Conservation (phyloP, 805 yeast species). For the Ogataea saltuana region DNA sequence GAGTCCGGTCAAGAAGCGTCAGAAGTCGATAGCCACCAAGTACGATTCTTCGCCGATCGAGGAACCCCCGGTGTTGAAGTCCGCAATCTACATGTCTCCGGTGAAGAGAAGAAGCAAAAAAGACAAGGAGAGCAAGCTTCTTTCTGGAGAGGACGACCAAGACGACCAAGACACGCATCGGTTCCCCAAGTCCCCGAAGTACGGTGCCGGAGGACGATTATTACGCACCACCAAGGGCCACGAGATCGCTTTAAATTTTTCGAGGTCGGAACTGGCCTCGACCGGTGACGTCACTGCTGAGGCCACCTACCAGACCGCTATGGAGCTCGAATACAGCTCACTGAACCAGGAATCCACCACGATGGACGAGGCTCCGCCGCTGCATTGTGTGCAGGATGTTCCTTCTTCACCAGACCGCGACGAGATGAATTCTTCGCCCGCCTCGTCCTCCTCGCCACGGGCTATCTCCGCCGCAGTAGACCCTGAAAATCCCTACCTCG, state of each 20-base stretch:
- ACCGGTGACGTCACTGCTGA: conserved; percentile 23
- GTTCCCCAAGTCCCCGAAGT: conserved; percentile 50
- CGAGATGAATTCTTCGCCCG: background rate
- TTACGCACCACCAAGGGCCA: conserved; percentile 32
- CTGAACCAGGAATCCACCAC: conserved; percentile 23
- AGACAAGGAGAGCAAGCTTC: conserved; percentile 3
- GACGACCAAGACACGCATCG: conserved; percentile 30
- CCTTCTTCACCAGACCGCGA: conserved; percentile 1
- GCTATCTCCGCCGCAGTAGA: conserved; percentile 9
- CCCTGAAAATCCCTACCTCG: conserved; percentile 7
- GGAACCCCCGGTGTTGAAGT: conserved; percentile 33
- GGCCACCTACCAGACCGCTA: conserved; percentile 23
- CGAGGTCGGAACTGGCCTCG: conserved; percentile 26
- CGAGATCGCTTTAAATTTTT: conserved; percentile 30
- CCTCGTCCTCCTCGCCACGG: background rate
- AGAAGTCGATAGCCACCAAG: conserved; percentile 23
- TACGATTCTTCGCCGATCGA: conserved; percentile 39
- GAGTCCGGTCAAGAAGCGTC: conserved; percentile 21
- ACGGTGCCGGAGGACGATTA: conserved; percentile 40
- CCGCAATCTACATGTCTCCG: conserved; percentile 26
- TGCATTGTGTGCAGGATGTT: conserved; percentile 10
- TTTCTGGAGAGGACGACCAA: background rate
- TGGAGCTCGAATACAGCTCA: conserved; percentile 18
- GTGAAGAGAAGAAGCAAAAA: conserved; percentile 12
- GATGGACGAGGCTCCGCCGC: conserved; percentile 20